Base-by-base conservation (phyloP, 139 green algal genomes). In the Zygnema circumcarinatum region DNA sequence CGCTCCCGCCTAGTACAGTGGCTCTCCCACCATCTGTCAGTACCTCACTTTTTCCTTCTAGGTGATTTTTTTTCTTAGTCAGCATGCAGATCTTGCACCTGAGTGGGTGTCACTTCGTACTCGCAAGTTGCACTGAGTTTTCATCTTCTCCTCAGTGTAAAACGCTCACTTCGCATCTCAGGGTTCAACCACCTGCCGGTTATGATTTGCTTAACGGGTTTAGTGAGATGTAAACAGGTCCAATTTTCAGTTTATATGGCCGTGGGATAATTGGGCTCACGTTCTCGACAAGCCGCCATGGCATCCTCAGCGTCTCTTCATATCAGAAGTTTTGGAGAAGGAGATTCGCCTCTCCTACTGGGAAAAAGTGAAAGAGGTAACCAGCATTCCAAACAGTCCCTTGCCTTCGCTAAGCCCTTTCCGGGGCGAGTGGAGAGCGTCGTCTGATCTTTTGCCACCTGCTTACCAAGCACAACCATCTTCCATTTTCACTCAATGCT, bases 211-310 rank as follows among this genome's bases (percentile, higher is more conserved):
- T n/a, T n/a, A n/a, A n/a, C n/a, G n/a, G n/a, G n/a, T n/a, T n/a
- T n/a, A n/a, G n/a, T n/a, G n/a, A n/a, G n/a, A n/a, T n/a, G n/a
- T n/a, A n/a, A n/a, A n/a, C 83, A 74, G 83, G 35, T 75, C 90
- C 76, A 96, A 96, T 90, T 96, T 97, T 73, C 85, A 95, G 31
- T 98, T 94, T 85, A 79, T 95, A 86, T 98, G 96, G 96, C 95
- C 96, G 35, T 98, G 96, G 96, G 85, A 93, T 69, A 93, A 92
- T 91, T 98, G 95, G 94, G 84, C 41, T 3, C 79, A 91, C 82
- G 94, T 96, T 32, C 73, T 95, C 54, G 84, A 93, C 32, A 92
- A 93, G 40, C 93, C 95, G 2, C 33, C 90, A 1, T 91, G 93
- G 62, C 84, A 95, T 78, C 88, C 94, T 1, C 93, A 97, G 87